Percentiles rank a stretch among this genome's conserved stretches.
These are phyloP conservation scores for Erodium maritimum DNA, from an alignment of 345 rosid genomes.

Conservation along the genomic window DNA sequence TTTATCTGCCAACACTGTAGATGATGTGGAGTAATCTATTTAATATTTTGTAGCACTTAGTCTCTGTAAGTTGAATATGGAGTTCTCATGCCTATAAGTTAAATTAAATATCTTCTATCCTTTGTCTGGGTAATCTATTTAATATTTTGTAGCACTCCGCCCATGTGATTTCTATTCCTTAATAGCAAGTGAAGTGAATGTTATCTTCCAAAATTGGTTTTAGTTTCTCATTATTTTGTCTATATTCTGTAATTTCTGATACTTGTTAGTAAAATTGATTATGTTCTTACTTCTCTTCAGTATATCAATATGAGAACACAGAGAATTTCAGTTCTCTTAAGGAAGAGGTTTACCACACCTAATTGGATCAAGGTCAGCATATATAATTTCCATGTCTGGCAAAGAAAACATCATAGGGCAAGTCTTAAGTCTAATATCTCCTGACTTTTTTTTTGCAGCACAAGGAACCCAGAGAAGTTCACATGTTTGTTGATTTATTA, in stretches of 20 bases:
- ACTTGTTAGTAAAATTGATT: constrained; percentile 1
- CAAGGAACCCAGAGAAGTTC: constrained; percentile 99
- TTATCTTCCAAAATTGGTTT: neutral
- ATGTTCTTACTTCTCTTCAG: constrained; percentile 27
- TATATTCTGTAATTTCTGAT: neutral
- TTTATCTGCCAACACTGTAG: neutral
- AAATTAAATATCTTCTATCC: too few species aligned
- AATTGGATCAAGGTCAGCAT: constrained; percentile 88
- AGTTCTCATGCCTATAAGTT: too few species aligned
- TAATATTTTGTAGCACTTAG: too few species aligned
- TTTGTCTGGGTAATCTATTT: too few species aligned
- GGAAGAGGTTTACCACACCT: constrained; percentile 89
- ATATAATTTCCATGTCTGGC: constrained; percentile 3
- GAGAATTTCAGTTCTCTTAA: constrained; percentile 69
- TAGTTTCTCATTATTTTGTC: neutral
- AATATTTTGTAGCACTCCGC: too few species aligned
- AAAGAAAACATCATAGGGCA: neutral
- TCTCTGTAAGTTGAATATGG: too few species aligned
- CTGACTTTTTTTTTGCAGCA: constrained; percentile 53
- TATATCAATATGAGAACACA: constrained; percentile 70
- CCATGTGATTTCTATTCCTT: too few species aligned
- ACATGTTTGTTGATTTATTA: constrained; percentile 91
- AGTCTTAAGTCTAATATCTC: constrained; percentile 10
- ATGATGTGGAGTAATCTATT: too few species aligned
- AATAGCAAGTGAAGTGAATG: neutral